phyloP scores from a whole-genome alignment of 2,329 filamentous ascomycete species.

The Epichloe gansuensis region DNA sequence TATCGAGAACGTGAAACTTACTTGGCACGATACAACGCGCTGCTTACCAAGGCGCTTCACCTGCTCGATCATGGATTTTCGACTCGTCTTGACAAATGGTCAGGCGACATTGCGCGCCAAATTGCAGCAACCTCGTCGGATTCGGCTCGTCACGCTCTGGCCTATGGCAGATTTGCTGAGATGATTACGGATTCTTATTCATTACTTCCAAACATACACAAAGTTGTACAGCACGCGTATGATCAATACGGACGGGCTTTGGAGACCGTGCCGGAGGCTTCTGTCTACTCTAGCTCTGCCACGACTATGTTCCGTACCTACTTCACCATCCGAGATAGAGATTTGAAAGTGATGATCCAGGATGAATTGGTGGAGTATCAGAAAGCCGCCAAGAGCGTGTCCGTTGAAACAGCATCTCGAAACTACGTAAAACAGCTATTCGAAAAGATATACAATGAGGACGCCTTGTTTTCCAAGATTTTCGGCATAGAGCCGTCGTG shows the following conservation, averaged over 20 bases:
- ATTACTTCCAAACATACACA: conserved; percentile 43
- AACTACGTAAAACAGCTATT: conserved; percentile 50
- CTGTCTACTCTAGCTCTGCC: conserved; percentile 42
- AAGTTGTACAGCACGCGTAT: conserved; percentile 38
- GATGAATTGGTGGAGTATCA: conserved; percentile 43
- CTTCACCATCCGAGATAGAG: conserved; percentile 38
- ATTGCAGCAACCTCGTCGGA: conserved; percentile 44
- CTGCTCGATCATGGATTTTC: conserved; percentile 47
- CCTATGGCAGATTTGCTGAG: conserved; percentile 48
- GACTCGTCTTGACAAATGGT: conserved; percentile 38
- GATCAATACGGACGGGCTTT: conserved; percentile 37
- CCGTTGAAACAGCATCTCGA: conserved; percentile 41
- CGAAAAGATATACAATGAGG: conserved; percentile 44
- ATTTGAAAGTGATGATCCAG: conserved; percentile 39
- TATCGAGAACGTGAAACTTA: conserved; percentile 86
- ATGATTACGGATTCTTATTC: conserved; percentile 44
- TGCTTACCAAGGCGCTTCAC: conserved; percentile 57
- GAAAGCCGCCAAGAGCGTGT: conserved; percentile 36
- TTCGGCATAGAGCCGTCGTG: conserved; percentile 44
- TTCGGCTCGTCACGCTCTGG: conserved; percentile 45
- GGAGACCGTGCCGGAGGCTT: conserved; percentile 29
- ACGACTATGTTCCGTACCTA: conserved; percentile 44
- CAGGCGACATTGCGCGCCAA: conserved; percentile 41
- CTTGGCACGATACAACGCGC: conserved; percentile 71
- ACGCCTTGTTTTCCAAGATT: conserved; percentile 39